phyloP scores from a whole-genome alignment of 2,329 filamentous ascomycete genomes.

The Cladophialophora carrionii region DNA sequence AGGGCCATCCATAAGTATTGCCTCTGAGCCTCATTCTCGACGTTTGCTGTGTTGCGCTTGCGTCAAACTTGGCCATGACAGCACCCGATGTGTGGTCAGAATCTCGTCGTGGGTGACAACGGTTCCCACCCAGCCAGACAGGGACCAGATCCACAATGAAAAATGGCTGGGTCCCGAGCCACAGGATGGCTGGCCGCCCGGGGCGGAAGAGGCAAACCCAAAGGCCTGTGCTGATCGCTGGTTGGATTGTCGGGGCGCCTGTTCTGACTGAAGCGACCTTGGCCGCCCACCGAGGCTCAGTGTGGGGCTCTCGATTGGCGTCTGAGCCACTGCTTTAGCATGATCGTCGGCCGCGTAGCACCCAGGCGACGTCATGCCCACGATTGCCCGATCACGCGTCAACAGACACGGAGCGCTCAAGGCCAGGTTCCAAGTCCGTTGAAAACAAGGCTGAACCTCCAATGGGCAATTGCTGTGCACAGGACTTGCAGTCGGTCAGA shows the following conservation, averaged over 20 bases:
- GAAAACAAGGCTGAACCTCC: not conserved
- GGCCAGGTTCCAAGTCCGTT: not conserved
- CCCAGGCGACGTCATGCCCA: conserved; percentile 18
- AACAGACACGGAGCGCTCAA: not conserved
- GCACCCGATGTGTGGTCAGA: conserved; percentile 19
- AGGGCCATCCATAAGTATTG: not conserved
- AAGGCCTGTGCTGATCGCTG: conserved; percentile 1
- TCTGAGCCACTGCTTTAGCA: conserved; percentile 25
- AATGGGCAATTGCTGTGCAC: not conserved
- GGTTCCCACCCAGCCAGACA: not conserved
- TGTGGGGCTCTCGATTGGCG: conserved; percentile 5
- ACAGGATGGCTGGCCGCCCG: not conserved
- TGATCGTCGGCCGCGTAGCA: conserved; percentile 14
- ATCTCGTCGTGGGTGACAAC: conserved; percentile 17
- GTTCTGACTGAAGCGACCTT: not conserved
- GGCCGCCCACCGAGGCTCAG: not conserved
- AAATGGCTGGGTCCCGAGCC: conserved; percentile 8
- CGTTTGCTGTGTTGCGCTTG: conserved; percentile 10
- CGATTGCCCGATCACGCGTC: not conserved
- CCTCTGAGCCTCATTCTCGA: conserved; percentile 14
- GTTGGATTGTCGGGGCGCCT: conserved; percentile 7
- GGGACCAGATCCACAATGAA: conserved; percentile 12
- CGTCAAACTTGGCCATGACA: conserved; percentile 25
- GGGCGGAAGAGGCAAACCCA: conserved; percentile 10
- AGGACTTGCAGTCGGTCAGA: not conserved